Conservation (phyloP, 805 yeast genomes). For the Wickerhamomyces chaumierensis region DNA sequence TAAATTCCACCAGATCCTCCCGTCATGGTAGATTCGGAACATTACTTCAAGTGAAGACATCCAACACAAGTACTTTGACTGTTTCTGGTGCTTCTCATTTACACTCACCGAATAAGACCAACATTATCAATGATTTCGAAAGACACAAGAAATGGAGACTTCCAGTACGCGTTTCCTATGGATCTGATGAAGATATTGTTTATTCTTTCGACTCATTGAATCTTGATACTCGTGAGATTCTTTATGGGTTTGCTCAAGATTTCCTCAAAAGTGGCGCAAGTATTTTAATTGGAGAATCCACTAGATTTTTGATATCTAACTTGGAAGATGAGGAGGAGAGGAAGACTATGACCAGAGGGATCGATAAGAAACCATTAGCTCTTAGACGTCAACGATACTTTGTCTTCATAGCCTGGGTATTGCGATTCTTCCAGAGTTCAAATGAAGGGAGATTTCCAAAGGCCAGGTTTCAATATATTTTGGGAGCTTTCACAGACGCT, state of each 20-base stretch:
- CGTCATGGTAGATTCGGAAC: conserved; percentile 94
- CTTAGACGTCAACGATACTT: conserved; percentile 32
- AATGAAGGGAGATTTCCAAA: conserved; percentile 16
- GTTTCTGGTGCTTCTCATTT: conserved; percentile 67
- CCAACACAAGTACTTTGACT: conserved; percentile 45
- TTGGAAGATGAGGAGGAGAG: conserved; percentile 13
- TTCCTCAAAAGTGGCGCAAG: conserved; percentile 72
- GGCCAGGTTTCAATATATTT: conserved; percentile 33
- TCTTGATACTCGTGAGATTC: conserved; percentile 4
- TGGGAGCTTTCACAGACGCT: conserved; percentile 49
- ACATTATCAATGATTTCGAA: conserved; percentile 57
- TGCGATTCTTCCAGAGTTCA: conserved; percentile 46
- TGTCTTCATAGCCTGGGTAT: conserved; percentile 62
- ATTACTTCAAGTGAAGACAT: conserved; percentile 57
- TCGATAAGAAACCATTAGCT: not conserved
- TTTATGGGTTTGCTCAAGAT: conserved; percentile 34
- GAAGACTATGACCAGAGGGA: too few relatives aligned
- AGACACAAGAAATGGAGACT: conserved; percentile 54
- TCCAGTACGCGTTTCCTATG: conserved; percentile 19
- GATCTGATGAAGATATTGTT: conserved; percentile 18
- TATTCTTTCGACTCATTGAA: too few relatives aligned
- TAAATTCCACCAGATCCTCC: too few relatives aligned
- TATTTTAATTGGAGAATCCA: conserved; percentile 42
- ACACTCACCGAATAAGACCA: conserved; percentile 26
- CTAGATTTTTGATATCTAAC: conserved; percentile 34